Evolutionary conservation across 345 rosid genomes (phyloP).

Genomic region (Gossypium longicalyx): DNA sequence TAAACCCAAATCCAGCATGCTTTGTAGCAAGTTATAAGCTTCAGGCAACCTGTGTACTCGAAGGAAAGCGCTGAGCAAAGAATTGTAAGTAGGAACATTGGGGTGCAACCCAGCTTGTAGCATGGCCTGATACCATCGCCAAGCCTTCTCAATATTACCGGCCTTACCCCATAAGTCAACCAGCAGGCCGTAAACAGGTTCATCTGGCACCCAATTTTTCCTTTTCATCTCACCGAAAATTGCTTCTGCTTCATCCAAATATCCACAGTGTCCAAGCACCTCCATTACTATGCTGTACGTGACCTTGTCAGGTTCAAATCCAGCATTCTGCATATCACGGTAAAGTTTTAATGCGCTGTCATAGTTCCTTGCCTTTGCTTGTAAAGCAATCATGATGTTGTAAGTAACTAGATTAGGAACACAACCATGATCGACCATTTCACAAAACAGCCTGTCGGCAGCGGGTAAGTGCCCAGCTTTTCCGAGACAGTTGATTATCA

Average conservation of each 20-base stretch:
- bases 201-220: slow-evolving; percentile 87
- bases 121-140: slow-evolving; percentile 86
- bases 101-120: slow-evolving; percentile 70
- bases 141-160: slow-evolving; percentile 76
- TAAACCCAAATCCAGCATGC: slow-evolving; percentile 68
- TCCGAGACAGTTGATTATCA: slow-evolving; percentile 94
- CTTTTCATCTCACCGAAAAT: slow-evolving; percentile 70
- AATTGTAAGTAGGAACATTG: slow-evolving; percentile 94
- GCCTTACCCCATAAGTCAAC: slow-evolving; percentile 95
- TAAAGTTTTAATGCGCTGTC: slow-evolving; percentile 68
- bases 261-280: slow-evolving; percentile 87
- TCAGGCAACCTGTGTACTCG: slow-evolving; percentile 60
- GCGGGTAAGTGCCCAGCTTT: slow-evolving; percentile 82
- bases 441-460: slow-evolving; percentile 70
- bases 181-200: slow-evolving; percentile 85
- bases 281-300: slow-evolving; percentile 93
- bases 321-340: slow-evolving; percentile 73
- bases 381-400: slow-evolving; percentile 85
- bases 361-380: slow-evolving; percentile 88
- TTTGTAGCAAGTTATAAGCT: slow-evolving; percentile 67
- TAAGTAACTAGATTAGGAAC: slow-evolving; percentile 78
- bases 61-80: slow-evolving; percentile 84
- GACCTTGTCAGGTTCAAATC: slow-evolving; percentile 88
- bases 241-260: slow-evolving; percentile 82
- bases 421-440: slow-evolving; percentile 89